Conservation (phyloP, 768 basidiomycete species). For the Termitomyces sp. region DNA sequence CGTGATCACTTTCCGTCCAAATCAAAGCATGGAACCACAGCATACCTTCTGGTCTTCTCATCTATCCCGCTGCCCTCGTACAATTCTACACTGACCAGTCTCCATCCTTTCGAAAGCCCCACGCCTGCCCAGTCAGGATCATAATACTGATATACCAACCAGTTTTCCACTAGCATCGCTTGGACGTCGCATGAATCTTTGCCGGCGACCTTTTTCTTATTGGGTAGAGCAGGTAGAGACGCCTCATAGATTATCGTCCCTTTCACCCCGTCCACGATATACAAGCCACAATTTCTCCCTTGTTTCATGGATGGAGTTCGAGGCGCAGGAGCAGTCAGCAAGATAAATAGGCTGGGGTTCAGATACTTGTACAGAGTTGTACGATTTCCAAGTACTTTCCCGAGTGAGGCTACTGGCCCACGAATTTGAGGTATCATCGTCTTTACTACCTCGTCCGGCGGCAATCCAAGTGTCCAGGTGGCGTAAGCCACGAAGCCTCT, state of each 20-base stretch:
- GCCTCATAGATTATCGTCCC: conserved; percentile 72
- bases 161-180: conserved; percentile 77
- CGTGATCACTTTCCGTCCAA: neutral
- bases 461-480: conserved; percentile 62
- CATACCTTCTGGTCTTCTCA: conserved; percentile 70
- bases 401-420: conserved; percentile 68
- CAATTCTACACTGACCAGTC: conserved; percentile 79
- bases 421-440: conserved; percentile 41
- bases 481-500: conserved; percentile 47
- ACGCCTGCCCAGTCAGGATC: conserved; percentile 46
- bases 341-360: conserved; percentile 71
- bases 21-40: conserved; percentile 1
- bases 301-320: conserved; percentile 2
- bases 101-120: conserved; percentile 58
- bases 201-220: conserved; percentile 16
- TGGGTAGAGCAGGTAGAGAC: conserved; percentile 38
- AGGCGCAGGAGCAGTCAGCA: conserved; percentile 45
- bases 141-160: conserved; percentile 88
- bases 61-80: conserved; percentile 74
- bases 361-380: conserved; percentile 93
- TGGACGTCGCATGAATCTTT: conserved; percentile 55
- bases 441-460: conserved; percentile 52
- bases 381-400: conserved; percentile 83
- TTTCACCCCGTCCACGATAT: conserved; percentile 75
- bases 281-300: conserved; percentile 50